phyloP scores from a whole-genome alignment of 305 asterid genomes.

The Salvia sclarea region DNA sequence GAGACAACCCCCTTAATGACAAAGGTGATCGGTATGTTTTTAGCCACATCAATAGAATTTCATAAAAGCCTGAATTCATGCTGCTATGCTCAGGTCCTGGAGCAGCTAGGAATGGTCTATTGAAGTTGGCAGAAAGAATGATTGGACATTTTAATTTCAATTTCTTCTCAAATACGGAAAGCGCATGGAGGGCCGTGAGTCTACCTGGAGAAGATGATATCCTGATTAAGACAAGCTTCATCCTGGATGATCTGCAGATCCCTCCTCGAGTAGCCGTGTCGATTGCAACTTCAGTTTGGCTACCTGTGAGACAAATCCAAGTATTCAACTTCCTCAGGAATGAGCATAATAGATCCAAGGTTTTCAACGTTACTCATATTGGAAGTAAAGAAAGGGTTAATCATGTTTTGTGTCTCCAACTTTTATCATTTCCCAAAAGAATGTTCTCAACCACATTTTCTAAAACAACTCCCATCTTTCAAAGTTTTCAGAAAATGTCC shows the following conservation, averaged over 20 bases:
- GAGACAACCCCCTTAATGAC: neutral
- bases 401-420: no score
- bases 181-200: conserved; percentile 44
- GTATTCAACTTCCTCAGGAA: conserved; percentile 44
- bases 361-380: no score
- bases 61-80: neutral
- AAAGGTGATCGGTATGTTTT: conserved; percentile 16
- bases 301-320: conserved; percentile 42
- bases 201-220: conserved; percentile 46
- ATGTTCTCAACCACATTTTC: no score
- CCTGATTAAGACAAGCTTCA: conserved; percentile 40
- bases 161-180: conserved; percentile 38
- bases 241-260: conserved; percentile 36
- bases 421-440: no score
- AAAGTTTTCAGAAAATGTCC: no score
- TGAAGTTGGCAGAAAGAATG: conserved; percentile 51
- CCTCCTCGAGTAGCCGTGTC: conserved; percentile 44
- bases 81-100: conserved; percentile 24
- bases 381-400: no score
- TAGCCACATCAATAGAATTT: neutral
- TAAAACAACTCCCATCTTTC: no score
- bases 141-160: conserved; percentile 37
- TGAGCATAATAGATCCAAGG: conserved; percentile 46
- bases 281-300: conserved; percentile 49
- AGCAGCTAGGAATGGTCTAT: conserved; percentile 37